These are phyloP conservation scores for Pseudoturritis turrita DNA, from an alignment of 345 rosid species.

Conservation along the genomic window DNA sequence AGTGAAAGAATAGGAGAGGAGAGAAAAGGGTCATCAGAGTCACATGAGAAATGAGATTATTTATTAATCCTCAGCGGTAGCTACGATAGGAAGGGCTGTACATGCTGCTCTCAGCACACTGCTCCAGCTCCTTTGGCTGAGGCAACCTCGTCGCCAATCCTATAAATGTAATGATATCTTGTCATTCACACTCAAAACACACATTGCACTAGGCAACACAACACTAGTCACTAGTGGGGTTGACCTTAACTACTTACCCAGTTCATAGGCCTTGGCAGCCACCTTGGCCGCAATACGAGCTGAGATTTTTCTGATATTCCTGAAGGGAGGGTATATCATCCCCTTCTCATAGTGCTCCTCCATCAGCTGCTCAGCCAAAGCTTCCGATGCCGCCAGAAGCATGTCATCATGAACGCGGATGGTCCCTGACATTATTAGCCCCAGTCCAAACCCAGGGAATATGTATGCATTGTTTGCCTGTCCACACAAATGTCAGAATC, in stretches of 20 bases:
- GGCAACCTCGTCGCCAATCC: conserved; percentile 90
- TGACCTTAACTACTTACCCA: conserved; percentile 43
- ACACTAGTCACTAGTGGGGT: background rate
- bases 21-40: background rate
- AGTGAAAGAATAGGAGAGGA: conserved; percentile 10
- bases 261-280: conserved; percentile 90
- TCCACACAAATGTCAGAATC: conserved; percentile 5
- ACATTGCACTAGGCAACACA: background rate
- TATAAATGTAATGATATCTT: conserved; percentile 13
- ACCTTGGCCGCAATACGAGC: conserved; percentile 88
- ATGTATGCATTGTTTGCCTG: conserved; percentile 98
- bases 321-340: conserved; percentile 80
- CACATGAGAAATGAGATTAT: background rate
- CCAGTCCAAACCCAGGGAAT: conserved; percentile 95
- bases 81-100: conserved; percentile 73
- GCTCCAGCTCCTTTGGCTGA: conserved; percentile 66
- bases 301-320: conserved; percentile 84
- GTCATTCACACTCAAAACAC: background rate
- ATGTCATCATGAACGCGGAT: conserved; percentile 93
- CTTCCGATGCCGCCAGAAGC: conserved; percentile 94
- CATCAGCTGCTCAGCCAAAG: conserved; percentile 73
- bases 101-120: conserved; percentile 95
- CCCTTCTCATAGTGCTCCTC: conserved; percentile 82
- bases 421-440: conserved; percentile 90
- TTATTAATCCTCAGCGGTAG: conserved; percentile 53